These are phyloP conservation scores for Conticribra weissflogii DNA, from an alignment of 108 stramenopile species.

Conservation along the genomic window DNA sequence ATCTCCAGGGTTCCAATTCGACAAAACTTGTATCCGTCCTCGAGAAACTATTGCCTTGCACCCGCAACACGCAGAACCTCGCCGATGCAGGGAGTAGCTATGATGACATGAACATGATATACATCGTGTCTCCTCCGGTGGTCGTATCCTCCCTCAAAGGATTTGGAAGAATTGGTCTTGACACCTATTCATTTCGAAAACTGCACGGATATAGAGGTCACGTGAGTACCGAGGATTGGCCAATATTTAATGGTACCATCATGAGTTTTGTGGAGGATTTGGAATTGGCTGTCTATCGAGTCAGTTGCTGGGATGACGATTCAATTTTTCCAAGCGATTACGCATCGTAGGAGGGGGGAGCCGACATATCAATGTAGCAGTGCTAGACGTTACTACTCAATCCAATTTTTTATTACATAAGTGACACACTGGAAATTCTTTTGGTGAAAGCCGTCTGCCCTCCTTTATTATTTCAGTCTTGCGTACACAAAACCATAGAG, in stretches of 20 bases:
- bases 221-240: conserved; percentile 74
- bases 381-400: too few species aligned
- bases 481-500: too few species aligned
- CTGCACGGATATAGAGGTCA: conserved; percentile 40
- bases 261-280: conserved; percentile 29
- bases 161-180: conserved; percentile 29
- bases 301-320: conserved; percentile 45
- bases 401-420: too few species aligned
- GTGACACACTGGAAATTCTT: too few species aligned
- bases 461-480: too few species aligned
- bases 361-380: too few species aligned
- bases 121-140: conserved; percentile 31
- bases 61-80: too few species aligned
- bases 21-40: conserved; percentile 22
- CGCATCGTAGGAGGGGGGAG: too few species aligned
- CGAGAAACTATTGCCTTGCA: conserved; percentile 17
- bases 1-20: conserved; percentile 48
- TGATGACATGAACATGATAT: background rate
- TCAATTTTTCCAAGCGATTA: too few species aligned
- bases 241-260: conserved; percentile 38
- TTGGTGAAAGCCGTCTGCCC: too few species aligned
- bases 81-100: background rate
- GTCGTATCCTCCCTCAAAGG: conserved; percentile 7
- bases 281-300: conserved; percentile 46
- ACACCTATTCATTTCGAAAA: conserved; percentile 30